Conservation (phyloP, 164 flowering plant species). For the Tetrastigma voinierianum region DNA sequence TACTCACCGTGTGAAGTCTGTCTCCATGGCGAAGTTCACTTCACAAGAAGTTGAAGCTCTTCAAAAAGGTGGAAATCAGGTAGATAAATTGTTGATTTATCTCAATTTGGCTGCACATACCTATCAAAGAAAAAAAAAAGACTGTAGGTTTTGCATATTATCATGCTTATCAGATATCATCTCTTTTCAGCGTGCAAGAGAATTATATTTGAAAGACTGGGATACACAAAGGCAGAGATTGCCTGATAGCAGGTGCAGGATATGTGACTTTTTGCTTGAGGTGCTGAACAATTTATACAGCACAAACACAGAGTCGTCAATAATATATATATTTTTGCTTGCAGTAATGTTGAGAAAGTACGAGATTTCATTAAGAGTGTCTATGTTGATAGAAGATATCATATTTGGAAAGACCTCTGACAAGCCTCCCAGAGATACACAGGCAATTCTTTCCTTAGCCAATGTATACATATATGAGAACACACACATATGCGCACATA, state of each 20-base stretch:
- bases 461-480: neutral
- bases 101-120: neutral
- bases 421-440: constrained; percentile 75
- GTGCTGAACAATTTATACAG: neutral
- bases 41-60: constrained; percentile 94
- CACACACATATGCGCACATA: no score
- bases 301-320: neutral
- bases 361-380: constrained; percentile 80
- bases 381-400: constrained; percentile 70
- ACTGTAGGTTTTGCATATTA: constrained; percentile 12
- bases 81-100: constrained; percentile 13
- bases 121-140: no score
- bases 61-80: constrained; percentile 99
- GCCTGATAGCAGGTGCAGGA: constrained; percentile 72
- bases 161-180: constrained; percentile 14
- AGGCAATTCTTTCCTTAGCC: constrained; percentile 36
- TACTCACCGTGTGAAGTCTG: constrained; percentile 97
- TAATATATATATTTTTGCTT: constrained; percentile 16
- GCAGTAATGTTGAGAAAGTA: constrained; percentile 75
- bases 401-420: constrained; percentile 57
- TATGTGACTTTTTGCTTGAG: constrained; percentile 2
- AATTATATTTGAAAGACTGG: constrained; percentile 78
- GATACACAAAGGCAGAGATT: constrained; percentile 70
- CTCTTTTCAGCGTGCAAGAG: constrained; percentile 82
- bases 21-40: constrained; percentile 94